A percentile compares a stretch with the other conserved stretches of the same genome.
phyloP scores from a whole-genome alignment of 1,284 basidiomycete species.

The Sporisorium exsertum region DNA sequence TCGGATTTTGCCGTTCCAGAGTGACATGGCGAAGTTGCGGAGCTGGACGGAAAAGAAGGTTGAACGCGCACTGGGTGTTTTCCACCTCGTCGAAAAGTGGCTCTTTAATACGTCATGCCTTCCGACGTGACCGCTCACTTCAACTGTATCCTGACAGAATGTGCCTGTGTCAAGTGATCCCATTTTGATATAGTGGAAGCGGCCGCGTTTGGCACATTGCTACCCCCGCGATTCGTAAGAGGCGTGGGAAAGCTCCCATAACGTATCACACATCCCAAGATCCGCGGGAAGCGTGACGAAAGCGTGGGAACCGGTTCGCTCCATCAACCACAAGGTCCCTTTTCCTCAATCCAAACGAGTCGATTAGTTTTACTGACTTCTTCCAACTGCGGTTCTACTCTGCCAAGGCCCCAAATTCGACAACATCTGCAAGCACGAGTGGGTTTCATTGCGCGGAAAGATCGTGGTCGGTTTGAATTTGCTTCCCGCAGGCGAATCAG shows the following conservation, averaged over 20 bases:
- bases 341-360: too few relatives aligned
- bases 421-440: neutral
- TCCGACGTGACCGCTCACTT: neutral
- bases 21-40: neutral
- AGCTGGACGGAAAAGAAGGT: neutral
- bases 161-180: conserved; percentile 1
- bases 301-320: conserved; percentile 2
- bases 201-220: neutral
- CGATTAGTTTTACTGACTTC: too few relatives aligned
- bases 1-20: neutral
- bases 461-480: neutral
- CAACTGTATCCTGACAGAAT: neutral
- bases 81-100: too few relatives aligned
- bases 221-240: neutral
- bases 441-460: neutral
- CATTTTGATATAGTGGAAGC: neutral
- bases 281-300: neutral
- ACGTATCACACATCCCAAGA: neutral
- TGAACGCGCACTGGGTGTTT: neutral
- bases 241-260: conserved; percentile 9
- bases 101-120: too few relatives aligned
- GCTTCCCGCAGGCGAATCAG: neutral
- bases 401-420: neutral
- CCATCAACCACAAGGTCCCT: too few relatives aligned
- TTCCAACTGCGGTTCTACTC: neutral